A percentile compares a stretch with the other conserved stretches of the same genome.
Conservation (phyloP, 495 filamentous ascomycete species). For the Lindgomyces ingoldianus region DNA sequence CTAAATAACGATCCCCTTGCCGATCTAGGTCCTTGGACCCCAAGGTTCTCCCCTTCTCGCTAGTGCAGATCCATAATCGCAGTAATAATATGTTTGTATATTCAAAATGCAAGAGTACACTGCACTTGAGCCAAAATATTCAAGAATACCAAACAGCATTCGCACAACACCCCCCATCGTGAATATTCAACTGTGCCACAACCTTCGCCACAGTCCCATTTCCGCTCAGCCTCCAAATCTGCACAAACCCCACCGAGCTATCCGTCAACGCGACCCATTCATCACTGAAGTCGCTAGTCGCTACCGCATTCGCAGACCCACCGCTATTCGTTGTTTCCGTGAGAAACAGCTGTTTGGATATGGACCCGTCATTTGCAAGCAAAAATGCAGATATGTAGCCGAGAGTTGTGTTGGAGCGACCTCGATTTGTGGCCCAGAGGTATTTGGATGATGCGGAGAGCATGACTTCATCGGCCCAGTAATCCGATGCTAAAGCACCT, state of each 20-base stretch:
- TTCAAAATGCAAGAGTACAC: too few species aligned
- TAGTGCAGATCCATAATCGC: too few species aligned
- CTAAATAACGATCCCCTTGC: too few species aligned
- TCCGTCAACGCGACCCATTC: constrained; percentile 5
- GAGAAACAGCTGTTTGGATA: constrained; percentile 1
- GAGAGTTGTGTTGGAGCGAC: background rate
- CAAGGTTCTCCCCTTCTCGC: too few species aligned
- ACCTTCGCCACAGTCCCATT: background rate
- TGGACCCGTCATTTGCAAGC: background rate
- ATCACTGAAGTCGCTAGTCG: background rate
- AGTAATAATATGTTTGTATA: too few species aligned
- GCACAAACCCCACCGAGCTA: background rate
- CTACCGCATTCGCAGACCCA: constrained; percentile 8
- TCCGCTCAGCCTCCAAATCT: background rate
- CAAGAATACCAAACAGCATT: constrained; percentile 1
- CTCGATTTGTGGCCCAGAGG: background rate
- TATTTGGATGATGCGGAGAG: background rate
- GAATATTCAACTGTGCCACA: background rate
- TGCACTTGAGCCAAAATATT: too few species aligned
- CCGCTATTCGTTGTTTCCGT: constrained; percentile 3
- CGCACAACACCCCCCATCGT: background rate
- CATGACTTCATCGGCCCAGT: constrained; percentile 11
- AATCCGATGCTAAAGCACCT: background rate
- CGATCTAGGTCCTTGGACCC: too few species aligned
- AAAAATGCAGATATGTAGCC: constrained; percentile 6